Evolutionary conservation across 2,329 filamentous ascomycete species (phyloP).

Genomic region (Penicillium sp.): DNA sequence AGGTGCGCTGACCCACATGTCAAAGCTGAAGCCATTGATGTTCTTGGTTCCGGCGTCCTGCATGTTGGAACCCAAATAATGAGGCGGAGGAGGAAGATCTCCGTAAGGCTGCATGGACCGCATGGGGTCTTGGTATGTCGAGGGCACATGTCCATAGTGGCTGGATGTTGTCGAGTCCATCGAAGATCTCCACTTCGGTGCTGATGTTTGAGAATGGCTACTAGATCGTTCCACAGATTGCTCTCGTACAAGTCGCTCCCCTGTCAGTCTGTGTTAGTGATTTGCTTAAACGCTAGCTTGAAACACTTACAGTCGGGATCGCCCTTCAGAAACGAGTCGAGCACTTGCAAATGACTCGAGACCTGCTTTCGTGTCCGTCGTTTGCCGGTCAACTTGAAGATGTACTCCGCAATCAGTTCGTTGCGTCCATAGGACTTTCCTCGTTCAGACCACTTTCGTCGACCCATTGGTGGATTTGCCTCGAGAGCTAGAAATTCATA

Average conservation of each 20-base stretch:
- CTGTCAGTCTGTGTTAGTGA: constrained; percentile 15
- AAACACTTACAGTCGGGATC: constrained; percentile 48
- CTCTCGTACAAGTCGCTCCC: constrained; percentile 39
- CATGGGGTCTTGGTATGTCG: constrained; percentile 30
- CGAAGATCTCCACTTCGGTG: constrained; percentile 30
- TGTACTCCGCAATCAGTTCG: constrained; percentile 56
- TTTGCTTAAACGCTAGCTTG: not conserved
- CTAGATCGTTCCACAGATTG: constrained; percentile 30
- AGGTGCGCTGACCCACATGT: constrained; percentile 43
- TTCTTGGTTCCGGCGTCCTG: constrained; percentile 27
- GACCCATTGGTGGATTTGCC: constrained; percentile 54
- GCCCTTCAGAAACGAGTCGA: constrained; percentile 51
- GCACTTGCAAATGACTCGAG: constrained; percentile 59
- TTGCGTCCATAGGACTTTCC: constrained; percentile 55
- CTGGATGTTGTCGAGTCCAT: constrained; percentile 29
- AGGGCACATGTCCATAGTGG: constrained; percentile 26
- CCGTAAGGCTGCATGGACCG: constrained; percentile 31
- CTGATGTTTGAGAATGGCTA: constrained; percentile 29
- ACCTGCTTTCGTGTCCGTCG: constrained; percentile 54
- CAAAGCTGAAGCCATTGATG: constrained; percentile 39
- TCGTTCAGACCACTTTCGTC: constrained; percentile 48
- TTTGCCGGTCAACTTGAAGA: constrained; percentile 51
- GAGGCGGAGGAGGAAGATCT: constrained; percentile 31
- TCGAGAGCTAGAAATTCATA: constrained; percentile 41
- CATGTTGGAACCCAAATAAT: constrained; percentile 33